Evolutionary conservation across 768 basidiomycete species (phyloP), one percentile per base, ranked within the genome.

Genomic region (Boletus rufocinnamomeus): DNA sequence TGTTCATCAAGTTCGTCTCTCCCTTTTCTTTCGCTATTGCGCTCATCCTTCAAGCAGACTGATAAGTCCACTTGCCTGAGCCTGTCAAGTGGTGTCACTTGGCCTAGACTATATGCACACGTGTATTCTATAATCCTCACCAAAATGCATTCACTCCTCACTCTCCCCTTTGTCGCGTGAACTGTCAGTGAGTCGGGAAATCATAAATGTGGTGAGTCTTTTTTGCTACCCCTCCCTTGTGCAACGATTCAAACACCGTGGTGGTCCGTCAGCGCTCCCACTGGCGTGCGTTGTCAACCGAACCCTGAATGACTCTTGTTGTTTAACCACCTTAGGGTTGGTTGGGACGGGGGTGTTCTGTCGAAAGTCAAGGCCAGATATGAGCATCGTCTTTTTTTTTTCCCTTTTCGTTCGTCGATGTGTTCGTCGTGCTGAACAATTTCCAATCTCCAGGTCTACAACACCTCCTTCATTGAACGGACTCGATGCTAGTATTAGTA

Each of bases 51-150:
- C 37, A 10, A 53, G 28, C 68, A 97, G 95, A 78, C 83, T 97
- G 69, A 91, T 97, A 76, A 95, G 92, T 73, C 94, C 95, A 25
- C 85, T 96, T 66, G 95, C 95, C 70, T 97, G 74, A 86, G 40
- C 64, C n/a, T 14, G 35, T 40, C 50, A 21, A 37, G 19, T 11
- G 32, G 7, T 27, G 9, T 43, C 34, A 13, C 55, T 51, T 7
- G 47, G n/a, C 38, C 53, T 59, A 67, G 58, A 61, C 62, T 52
- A 58, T 61, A 70, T 62, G 47, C 58, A 53, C 50, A 8, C 52
- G 57, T 74, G 66, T 70, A 68, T 55, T 60, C 58, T 67, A 67
- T 74, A 70, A 65, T 74, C 40, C 54, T 43, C 59, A 30, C 43
- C 50, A 47, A 68, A 69, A 61, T 61, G 56, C 52, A 54, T 56